Base-by-base conservation (phyloP, 164 flowering plant genomes). In the Santalum album region DNA sequence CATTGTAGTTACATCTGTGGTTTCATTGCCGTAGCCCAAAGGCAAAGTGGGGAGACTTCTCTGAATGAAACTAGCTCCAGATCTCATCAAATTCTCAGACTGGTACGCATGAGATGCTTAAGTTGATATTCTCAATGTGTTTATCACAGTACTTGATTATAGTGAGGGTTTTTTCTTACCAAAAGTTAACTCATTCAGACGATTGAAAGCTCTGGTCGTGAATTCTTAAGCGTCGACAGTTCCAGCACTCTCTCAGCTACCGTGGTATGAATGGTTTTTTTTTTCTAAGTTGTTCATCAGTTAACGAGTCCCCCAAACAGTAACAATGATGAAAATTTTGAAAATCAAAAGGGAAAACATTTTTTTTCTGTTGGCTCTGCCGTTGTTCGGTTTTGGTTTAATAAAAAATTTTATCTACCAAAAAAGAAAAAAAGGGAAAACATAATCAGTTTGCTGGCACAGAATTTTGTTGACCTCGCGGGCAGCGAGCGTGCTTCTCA, bases 401-500 rank as follows among this genome's bases (percentile, higher is more conserved):
- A n/a, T n/a, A n/a, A n/a, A n/a, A n/a, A n/a, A n/a, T n/a, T n/a
- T n/a, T n/a, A n/a, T n/a, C n/a, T n/a, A n/a, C n/a, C n/a, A n/a
- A n/a, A n/a, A n/a, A n/a, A n/a, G n/a, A n/a, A n/a, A n/a, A n/a
- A n/a, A n/a, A n/a, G n/a, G n/a, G n/a, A n/a, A n/a, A n/a, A n/a
- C n/a, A n/a, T n/a, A n/a, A 9, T 29, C 34, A 29, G 9, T 29
- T 29, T 29, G 6, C n/a, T n/a, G 4, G 34, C 9, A 9, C 9
- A 80, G 85, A 77, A 80, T 60, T 80, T 80, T 66, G 72, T 80
- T 54, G 85, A 80, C 64, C 76, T 80, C 26, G 85, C 85, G 3
- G 85, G 85, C 60, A 80, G 85, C 67, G 85, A 80, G 66, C 75
- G 85, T 27, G 80, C 85, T 42, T 77, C 85, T 40, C 85, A 80